Conservation (phyloP, 2,329 filamentous ascomycete species). For the Alternaria ethzedia region DNA sequence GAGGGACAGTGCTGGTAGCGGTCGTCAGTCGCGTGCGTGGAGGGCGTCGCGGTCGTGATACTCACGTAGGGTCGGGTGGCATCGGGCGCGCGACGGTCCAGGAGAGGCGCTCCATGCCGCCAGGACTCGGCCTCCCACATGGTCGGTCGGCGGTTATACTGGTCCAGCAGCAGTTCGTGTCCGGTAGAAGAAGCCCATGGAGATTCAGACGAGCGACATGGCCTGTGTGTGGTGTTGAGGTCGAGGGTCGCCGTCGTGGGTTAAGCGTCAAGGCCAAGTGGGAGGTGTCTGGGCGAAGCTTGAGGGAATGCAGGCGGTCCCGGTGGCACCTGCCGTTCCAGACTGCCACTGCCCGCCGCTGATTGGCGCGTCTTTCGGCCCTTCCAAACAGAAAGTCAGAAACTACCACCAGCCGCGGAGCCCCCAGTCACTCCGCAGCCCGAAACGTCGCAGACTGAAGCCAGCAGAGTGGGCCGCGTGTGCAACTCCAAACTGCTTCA, state of each 20-base stretch:
- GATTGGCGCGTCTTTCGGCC: conserved; percentile 6
- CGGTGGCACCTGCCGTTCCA: conserved; percentile 20
- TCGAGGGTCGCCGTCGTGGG: conserved; percentile 16
- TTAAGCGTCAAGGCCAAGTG: conserved; percentile 34
- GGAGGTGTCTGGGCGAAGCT: conserved; percentile 28
- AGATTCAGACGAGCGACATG: conserved; percentile 30
- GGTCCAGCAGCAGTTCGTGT: conserved; percentile 42
- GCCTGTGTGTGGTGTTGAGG: conserved; percentile 13
- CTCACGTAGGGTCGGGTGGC: conserved; percentile 41
- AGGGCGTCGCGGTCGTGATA: conserved; percentile 13
- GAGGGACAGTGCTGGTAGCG: conserved; percentile 63
- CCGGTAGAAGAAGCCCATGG: conserved; percentile 36
- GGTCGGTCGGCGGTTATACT: conserved; percentile 38
- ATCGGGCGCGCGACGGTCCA: conserved; percentile 31
- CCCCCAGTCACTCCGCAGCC: conserved; percentile 3
- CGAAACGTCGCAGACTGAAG: conserved; percentile 8
- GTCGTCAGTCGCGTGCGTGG: conserved; percentile 28
- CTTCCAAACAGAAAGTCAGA: conserved; percentile 6
- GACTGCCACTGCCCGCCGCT: not conserved
- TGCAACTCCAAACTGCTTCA: not conserved
- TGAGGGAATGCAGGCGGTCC: conserved; percentile 14
- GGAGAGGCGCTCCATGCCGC: conserved; percentile 31
- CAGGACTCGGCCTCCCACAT: conserved; percentile 38
- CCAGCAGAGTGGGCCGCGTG: not conserved
- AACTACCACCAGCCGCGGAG: not conserved